Conservation (phyloP, 495 filamentous ascomycete species). For the Haplographium delicatum region DNA sequence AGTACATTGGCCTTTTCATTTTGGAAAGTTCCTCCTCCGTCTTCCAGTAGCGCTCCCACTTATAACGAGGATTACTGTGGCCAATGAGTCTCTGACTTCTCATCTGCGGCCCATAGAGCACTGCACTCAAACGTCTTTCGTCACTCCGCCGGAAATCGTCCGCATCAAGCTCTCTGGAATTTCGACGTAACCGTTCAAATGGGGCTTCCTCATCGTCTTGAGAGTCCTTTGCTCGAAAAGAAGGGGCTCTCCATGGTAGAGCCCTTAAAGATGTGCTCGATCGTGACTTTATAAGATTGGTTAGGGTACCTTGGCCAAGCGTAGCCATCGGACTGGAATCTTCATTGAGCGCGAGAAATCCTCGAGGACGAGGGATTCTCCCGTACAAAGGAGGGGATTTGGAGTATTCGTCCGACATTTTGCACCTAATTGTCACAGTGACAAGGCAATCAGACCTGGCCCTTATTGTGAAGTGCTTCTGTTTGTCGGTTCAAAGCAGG, state of each 20-base stretch:
- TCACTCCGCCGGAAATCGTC: constrained; percentile 29
- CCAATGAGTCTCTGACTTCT: constrained; percentile 73
- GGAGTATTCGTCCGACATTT: constrained; percentile 5
- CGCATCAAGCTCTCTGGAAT: constrained; percentile 12
- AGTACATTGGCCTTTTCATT: constrained; percentile 62
- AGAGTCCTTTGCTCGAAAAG: background rate
- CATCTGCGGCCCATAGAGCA: constrained; percentile 65
- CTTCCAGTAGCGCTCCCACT: constrained; percentile 72
- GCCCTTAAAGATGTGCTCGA: constrained; percentile 22
- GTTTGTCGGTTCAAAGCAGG: no score
- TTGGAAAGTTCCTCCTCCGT: constrained; percentile 55
- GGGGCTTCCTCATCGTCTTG: constrained; percentile 8
- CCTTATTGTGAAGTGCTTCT: no score
- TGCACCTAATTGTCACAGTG: background rate
- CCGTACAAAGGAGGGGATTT: constrained; percentile 19
- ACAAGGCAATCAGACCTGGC: no score
- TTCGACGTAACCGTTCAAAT: constrained; percentile 3
- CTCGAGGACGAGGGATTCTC: constrained; percentile 16
- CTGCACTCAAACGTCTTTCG: constrained; percentile 43
- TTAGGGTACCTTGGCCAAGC: constrained; percentile 30
- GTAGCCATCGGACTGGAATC: constrained; percentile 26
- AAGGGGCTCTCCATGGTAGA: constrained; percentile 9
- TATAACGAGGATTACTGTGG: constrained; percentile 68
- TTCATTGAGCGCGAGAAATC: constrained; percentile 20
- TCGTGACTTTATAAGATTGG: constrained; percentile 34